A percentile compares a stretch with the other conserved stretches of the same genome.
phyloP scores from a whole-genome alignment of 352 stramenopile species.

The Globisporangium canariense region DNA sequence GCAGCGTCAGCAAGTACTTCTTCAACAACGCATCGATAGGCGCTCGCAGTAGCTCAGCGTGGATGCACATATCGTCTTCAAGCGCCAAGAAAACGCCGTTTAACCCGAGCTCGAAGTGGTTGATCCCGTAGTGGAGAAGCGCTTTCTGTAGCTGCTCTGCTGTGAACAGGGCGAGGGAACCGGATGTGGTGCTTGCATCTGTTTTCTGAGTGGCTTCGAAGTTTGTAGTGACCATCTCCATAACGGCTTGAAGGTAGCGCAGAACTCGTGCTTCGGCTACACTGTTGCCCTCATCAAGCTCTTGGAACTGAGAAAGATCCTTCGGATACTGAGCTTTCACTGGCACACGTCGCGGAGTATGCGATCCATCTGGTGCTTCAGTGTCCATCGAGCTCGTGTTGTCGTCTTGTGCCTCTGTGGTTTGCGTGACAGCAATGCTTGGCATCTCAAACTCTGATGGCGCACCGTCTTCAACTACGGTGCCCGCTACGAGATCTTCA shows the following conservation, averaged over 20 bases:
- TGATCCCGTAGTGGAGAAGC: slow-evolving; percentile 14
- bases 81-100: slow-evolving; percentile 15
- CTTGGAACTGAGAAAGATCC: not conserved
- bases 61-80: slow-evolving; percentile 11
- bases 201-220: slow-evolving; percentile 8
- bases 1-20: slow-evolving; percentile 4
- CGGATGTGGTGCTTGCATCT: not conserved
- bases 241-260: not conserved
- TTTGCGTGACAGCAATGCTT: not conserved
- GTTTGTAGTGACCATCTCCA: slow-evolving; percentile 1
- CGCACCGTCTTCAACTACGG: not conserved
- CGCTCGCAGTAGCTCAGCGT: not conserved
- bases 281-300: not conserved
- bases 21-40: not conserved
- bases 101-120: slow-evolving; percentile 12
- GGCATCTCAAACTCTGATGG: not conserved
- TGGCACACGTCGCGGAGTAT: not conserved
- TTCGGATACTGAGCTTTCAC: not conserved
- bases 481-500: not conserved
- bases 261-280: not conserved
- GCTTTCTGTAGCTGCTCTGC: slow-evolving; percentile 10
- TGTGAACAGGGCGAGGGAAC: slow-evolving; percentile 4
- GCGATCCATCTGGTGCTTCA: not conserved
- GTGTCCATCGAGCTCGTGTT: no score
- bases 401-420: not conserved